Conservation (phyloP, 495 filamentous ascomycete species). For the Mytilinidion resinicola region DNA sequence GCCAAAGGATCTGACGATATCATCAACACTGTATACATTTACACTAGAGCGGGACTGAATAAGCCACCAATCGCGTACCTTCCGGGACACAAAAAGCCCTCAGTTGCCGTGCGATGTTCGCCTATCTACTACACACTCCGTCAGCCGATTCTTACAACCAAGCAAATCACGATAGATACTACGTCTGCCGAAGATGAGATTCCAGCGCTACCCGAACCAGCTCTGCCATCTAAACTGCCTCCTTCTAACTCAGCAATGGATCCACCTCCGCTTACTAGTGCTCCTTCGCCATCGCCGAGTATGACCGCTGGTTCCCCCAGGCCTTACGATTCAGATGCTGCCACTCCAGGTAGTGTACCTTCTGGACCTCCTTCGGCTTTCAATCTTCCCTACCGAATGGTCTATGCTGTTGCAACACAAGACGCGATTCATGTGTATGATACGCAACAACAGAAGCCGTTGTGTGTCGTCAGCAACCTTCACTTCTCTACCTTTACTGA, state of each 20-base stretch:
- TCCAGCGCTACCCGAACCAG: constrained; percentile 73
- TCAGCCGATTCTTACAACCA: constrained; percentile 52
- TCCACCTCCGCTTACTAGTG: constrained; percentile 62
- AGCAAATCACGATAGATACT: constrained; percentile 89
- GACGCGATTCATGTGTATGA: constrained; percentile 96
- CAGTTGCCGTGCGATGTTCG: constrained; percentile 91
- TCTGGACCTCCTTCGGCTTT: constrained; percentile 53
- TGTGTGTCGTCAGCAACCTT: constrained; percentile 90
- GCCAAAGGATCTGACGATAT: constrained; percentile 73
- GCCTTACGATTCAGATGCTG: constrained; percentile 47
- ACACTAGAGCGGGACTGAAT: constrained; percentile 92
- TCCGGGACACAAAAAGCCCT: constrained; percentile 97
- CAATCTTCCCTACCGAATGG: constrained; percentile 80
- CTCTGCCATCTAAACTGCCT: constrained; percentile 52
- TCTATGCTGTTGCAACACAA: constrained; percentile 96
- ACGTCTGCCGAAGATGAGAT: constrained; percentile 81
- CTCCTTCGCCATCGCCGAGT: constrained; percentile 39
- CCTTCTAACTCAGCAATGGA: constrained; percentile 65
- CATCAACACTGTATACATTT: constrained; percentile 97
- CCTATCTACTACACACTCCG: constrained; percentile 81
- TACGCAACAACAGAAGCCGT: constrained; percentile 89
- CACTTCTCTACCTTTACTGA: constrained; percentile 98
- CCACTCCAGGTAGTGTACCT: constrained; percentile 52
- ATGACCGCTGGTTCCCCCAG: constrained; percentile 48
- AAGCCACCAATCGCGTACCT: constrained; percentile 97